Base-by-base conservation (phyloP, 768 basidiomycete genomes). In the Termitomyces sp. region DNA sequence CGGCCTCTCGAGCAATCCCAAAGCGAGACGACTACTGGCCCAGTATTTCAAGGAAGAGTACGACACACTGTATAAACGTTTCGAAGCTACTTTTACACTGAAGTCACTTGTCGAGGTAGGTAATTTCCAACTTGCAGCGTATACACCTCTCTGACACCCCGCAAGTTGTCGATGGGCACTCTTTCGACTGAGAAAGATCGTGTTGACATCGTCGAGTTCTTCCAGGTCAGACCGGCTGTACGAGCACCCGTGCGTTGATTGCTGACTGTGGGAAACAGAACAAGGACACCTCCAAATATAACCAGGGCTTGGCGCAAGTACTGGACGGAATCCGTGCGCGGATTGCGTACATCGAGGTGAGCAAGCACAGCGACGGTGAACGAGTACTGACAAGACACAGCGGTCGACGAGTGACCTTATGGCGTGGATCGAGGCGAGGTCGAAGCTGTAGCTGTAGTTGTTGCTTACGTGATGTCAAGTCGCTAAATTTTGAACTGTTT, bases 41-140 rank as follows among this genome's bases (percentile, higher is more conserved):
- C 66, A 79, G 42, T 89, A 85, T 70, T 84, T 91, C 73, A 80
- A 83, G 73, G 76, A 83, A 40, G 80, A 91, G 64, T 93, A 86
- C 66, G 78, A 84, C 53, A 62, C 59, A 83, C 69, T 91, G 38
- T 77, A 78, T 66, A 82, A 85, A 66, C 80, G 85, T 41, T 89
- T 88, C 67, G 84, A 82, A 64, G 85, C 83, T 59, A 89, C 85
- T 68, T 86, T 82, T 69, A 77, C 78, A 0, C 70, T 90, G 54
- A 75, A 75, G 23, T 62, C 69, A 43, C 66, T 89, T 40, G 67
- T 89, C 50, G 71, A 78, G 67, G 86, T 84, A 66, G 54, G 80
- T 68, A 28, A n/a, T n/a, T 3, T 43, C 23, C 30, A 31, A n/a
- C 14, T 31, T 55, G 28, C 33, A 11, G 17, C 62, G 65, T 62